A percentile compares a stretch with the other conserved stretches of the same genome.
Evolutionary conservation across 192 early-diverging fungal species (phyloP).

Genomic region (Coemansia javaensis): DNA sequence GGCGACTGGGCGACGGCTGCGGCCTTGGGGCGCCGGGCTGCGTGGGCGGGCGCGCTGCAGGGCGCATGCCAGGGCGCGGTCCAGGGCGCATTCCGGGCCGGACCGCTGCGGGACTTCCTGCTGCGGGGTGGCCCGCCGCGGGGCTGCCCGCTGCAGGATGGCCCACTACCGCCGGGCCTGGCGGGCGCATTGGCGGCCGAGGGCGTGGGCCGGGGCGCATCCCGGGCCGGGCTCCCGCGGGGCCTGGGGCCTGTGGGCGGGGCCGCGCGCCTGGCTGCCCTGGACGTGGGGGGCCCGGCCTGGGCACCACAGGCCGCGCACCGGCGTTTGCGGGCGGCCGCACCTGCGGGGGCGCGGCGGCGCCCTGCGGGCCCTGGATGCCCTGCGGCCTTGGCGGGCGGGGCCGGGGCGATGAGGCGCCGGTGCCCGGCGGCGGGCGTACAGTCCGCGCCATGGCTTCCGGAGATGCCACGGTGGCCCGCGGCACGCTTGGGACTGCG

Average conservation of each 20-base stretch:
- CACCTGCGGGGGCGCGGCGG: not conserved
- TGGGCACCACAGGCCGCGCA: not conserved
- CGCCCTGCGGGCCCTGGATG: not conserved
- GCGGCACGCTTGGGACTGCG: constrained; percentile 1
- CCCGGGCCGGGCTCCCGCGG: constrained; percentile 8
- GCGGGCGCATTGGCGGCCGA: constrained; percentile 20
- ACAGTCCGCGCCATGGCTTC: not conserved
- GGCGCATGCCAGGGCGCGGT: constrained; percentile 16
- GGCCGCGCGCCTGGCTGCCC: constrained; percentile 14
- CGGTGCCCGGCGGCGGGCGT: not conserved
- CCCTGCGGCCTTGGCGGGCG: constrained; percentile 9
- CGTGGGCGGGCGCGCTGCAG: constrained; percentile 5
- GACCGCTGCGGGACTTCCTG: not conserved
- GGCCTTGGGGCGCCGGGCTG: not conserved
- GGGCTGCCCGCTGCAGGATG: too few species aligned
- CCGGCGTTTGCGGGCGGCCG: not conserved
- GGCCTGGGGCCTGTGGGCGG: constrained; percentile 4
- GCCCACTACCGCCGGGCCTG: too few species aligned
- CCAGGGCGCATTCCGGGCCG: constrained; percentile 22
- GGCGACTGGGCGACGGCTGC: not conserved
- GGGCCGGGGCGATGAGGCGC: constrained; percentile 2
- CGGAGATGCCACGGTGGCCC: not conserved
- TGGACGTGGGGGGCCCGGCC: not conserved
- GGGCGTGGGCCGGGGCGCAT: constrained; percentile 16
- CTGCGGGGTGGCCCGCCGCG: not conserved